phyloP scores from a whole-genome alignment of 2,329 filamentous ascomycete genomes.

The Alternaria longipes region DNA sequence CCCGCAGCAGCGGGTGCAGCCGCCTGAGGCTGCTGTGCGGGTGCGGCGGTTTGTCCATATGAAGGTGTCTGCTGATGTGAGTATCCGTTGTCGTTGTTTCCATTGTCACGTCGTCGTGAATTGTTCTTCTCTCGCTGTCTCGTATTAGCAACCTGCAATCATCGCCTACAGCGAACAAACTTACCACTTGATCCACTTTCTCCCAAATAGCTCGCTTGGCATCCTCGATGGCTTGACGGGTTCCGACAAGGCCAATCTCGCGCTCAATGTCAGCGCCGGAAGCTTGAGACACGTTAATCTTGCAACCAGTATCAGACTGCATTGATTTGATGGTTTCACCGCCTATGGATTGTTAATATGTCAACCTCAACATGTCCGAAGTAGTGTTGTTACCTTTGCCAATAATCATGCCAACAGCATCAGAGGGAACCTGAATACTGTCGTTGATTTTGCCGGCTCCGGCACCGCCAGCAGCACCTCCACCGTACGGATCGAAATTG shows the following conservation, averaged over 20 bases:
- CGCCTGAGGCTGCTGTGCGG: conserved; percentile 39
- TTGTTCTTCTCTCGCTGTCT: conserved; percentile 59
- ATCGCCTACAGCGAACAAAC: conserved; percentile 45
- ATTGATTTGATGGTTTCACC: conserved; percentile 95
- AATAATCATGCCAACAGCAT: conserved; percentile 96
- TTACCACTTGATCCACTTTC: conserved; percentile 88
- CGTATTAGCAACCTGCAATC: conserved; percentile 25
- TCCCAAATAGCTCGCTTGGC: conserved; percentile 89
- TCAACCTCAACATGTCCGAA: not conserved
- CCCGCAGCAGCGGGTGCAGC: conserved; percentile 59
- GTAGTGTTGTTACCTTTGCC: conserved; percentile 71
- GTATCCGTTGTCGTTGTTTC: conserved; percentile 55
- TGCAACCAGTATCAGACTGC: conserved; percentile 87
- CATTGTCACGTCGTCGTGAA: conserved; percentile 53
- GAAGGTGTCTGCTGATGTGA: conserved; percentile 56
- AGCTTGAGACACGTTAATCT: conserved; percentile 90
- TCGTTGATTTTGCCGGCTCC: conserved; percentile 73
- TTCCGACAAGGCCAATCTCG: conserved; percentile 86
- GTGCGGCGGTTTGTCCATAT: conserved; percentile 48
- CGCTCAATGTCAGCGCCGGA: conserved; percentile 81
- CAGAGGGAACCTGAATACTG: conserved; percentile 84
- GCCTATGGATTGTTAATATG: conserved; percentile 54
- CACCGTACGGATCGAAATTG: conserved; percentile 52
- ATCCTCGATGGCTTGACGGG: conserved; percentile 76
- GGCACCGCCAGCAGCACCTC: conserved; percentile 45